Evolutionary conservation across 2,329 filamentous ascomycete genomes (phyloP).

Genomic region (Fusarium kyushuense): DNA sequence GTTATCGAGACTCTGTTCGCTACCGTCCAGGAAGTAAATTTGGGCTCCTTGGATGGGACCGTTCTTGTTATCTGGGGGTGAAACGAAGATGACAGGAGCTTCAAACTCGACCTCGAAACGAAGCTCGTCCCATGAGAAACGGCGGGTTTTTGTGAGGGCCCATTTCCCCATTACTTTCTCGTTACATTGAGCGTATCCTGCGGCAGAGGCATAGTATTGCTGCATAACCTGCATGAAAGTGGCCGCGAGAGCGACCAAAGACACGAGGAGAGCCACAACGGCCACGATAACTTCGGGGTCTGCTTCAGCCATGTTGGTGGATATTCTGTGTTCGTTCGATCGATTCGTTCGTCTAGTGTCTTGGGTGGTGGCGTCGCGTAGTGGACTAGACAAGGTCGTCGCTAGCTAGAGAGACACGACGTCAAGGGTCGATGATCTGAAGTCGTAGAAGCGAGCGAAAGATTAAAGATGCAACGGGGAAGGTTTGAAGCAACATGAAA

Average conservation of each 20-base stretch:
- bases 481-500: background rate
- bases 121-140: conserved; percentile 58
- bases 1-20: conserved; percentile 50
- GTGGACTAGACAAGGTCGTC: background rate
- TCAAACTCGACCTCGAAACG: conserved; percentile 64
- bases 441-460: background rate
- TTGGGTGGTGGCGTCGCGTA: background rate
- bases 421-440: background rate
- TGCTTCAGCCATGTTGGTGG: conserved; percentile 33
- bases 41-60: conserved; percentile 51
- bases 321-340: conserved; percentile 8
- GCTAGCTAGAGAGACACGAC: background rate
- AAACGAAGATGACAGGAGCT: conserved; percentile 64
- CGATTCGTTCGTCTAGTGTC: background rate
- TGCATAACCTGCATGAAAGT: conserved; percentile 63
- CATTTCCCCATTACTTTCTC: conserved; percentile 62
- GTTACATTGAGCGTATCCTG: conserved; percentile 63
- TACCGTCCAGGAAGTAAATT: conserved; percentile 57
- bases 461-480: background rate
- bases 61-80: conserved; percentile 55
- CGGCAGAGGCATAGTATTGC: conserved; percentile 63
- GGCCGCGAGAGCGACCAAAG: conserved; percentile 60
- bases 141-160: conserved; percentile 56
- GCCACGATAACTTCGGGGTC: conserved; percentile 56
- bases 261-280: conserved; percentile 60